Evolutionary conservation across 257 asterid species (phyloP).

Genomic region (Plantago major): DNA sequence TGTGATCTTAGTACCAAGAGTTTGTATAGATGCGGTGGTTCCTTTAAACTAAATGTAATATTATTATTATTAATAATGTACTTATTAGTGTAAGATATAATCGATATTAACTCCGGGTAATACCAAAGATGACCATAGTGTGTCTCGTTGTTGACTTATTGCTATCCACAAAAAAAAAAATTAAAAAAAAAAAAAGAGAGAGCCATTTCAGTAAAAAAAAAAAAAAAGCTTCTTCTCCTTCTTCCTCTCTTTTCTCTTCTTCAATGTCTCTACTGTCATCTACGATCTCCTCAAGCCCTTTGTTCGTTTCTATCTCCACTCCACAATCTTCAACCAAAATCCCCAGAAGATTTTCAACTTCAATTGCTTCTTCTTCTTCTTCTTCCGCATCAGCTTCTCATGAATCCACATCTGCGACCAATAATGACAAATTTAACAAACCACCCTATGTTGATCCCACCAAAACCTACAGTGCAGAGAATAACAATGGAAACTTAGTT

Average conservation of each 20-base stretch:
- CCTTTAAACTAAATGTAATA: too few relatives aligned
- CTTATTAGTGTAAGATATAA: too few relatives aligned
- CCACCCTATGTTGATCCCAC: conserved; percentile 30
- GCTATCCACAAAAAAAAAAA: neutral
- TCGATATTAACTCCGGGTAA: too few relatives aligned
- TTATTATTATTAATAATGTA: too few relatives aligned
- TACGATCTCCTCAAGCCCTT: conserved; percentile 28
- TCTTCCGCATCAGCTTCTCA: conserved; percentile 39
- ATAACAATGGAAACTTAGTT: conserved; percentile 47
- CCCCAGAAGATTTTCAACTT: conserved; percentile 23
- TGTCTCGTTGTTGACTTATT: too few relatives aligned
- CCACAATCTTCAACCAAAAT: conserved; percentile 13
- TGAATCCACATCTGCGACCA: conserved; percentile 42
- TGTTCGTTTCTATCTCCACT: conserved; percentile 30
- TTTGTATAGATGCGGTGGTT: too few relatives aligned
- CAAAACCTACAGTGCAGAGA: conserved; percentile 31
- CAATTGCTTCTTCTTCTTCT: conserved; percentile 34
- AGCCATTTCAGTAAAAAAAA: neutral
- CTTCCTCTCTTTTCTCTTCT: neutral
- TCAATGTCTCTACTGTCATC: conserved; percentile 52
- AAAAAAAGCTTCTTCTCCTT: too few relatives aligned
- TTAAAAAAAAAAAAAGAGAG: too few relatives aligned
- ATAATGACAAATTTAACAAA: conserved; percentile 24
- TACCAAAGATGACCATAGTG: too few relatives aligned
- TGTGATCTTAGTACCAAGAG: too few relatives aligned